Evolutionary conservation across 257 asterid species (phyloP), one percentile per base, ranked within the genome.

Genomic region (Lithospermum erythrorhizon): DNA sequence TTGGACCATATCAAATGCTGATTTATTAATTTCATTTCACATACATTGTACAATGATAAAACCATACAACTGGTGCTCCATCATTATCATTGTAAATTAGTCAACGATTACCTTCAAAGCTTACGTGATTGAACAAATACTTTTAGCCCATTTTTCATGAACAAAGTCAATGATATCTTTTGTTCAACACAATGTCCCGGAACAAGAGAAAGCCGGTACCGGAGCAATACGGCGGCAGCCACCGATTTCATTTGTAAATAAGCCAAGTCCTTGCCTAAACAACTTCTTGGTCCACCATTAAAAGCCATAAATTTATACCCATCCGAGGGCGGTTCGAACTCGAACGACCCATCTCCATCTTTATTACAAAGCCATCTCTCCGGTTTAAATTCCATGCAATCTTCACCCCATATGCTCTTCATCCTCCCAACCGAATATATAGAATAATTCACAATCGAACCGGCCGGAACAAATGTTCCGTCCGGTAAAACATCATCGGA

Each of bases 361-460:
- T 1, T 53, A 1, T 32, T 45, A n/a, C n/a, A n/a, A 16, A 65
- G 63, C 52, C 63, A 57, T 23, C 63, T 47, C 53, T 57, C 69
- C 2, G 69, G 58, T 20, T 54, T 65, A 16, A 65, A 65, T 11
- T 65, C 69, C 14, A 57, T 19, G 58, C 69, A 32, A 57, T 65
- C 69, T 27, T 57, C 69, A 16, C 58, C 58, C 69, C 63, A 65
- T 20, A 57, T 41, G 57, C 58, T 54, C 58, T 54, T 54, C 58
- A 54, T 54, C 27, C 58, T 54, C 24, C 58, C 58, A 54, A 54
- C 58, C 16, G 58, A 54, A 32, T 65, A 65, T 57, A 57, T 25
- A 0, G 69, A 65, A 55, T 37, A 57, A 4, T 53, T 45, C 47
- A 65, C 18, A 8, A 19, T 52, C 2, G 63, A 57, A 9, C 58